Conservation (phyloP, 2,329 filamentous ascomycete genomes). For the Trichoderma endophyticum region DNA sequence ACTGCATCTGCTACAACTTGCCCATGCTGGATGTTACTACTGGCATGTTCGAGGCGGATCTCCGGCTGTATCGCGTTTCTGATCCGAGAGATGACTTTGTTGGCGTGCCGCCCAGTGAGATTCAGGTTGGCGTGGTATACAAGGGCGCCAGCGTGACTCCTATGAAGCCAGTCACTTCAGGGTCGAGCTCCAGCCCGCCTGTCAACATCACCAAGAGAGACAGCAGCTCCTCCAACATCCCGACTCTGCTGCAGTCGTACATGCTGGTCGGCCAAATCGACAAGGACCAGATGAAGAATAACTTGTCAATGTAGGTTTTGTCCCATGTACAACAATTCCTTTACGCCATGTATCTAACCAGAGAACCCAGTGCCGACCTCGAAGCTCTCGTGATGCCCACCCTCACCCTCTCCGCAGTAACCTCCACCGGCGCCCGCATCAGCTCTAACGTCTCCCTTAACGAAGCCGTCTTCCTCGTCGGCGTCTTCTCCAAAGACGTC, state of each 20-base stretch:
- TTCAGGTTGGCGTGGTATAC: conserved; percentile 55
- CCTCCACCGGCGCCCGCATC: conserved; percentile 48
- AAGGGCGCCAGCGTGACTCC: conserved; percentile 44
- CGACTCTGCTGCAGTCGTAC: conserved; percentile 57
- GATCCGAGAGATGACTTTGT: conserved; percentile 53
- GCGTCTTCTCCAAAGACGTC: conserved; percentile 62
- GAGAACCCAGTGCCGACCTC: conserved; percentile 48
- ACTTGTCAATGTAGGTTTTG: conserved; percentile 58
- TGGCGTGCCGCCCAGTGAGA: conserved; percentile 49
- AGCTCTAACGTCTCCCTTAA: conserved; percentile 65
- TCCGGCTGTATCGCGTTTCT: conserved; percentile 70
- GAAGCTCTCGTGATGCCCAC: conserved; percentile 64
- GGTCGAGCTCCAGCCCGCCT: conserved; percentile 24
- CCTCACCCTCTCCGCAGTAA: conserved; percentile 63
- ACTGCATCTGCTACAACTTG: conserved; percentile 80
- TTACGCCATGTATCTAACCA: not conserved
- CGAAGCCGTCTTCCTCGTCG: conserved; percentile 68
- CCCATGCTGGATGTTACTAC: conserved; percentile 64
- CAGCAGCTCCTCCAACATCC: conserved; percentile 22
- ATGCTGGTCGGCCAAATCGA: conserved; percentile 69
- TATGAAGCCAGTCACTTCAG: conserved; percentile 20
- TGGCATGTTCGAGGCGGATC: conserved; percentile 72
- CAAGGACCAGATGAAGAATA: conserved; percentile 47
- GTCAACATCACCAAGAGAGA: conserved; percentile 26
- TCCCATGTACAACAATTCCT: not conserved